Base-by-base conservation (phyloP, 768 basidiomycete genomes). In the Boletus reticuloceps region DNA sequence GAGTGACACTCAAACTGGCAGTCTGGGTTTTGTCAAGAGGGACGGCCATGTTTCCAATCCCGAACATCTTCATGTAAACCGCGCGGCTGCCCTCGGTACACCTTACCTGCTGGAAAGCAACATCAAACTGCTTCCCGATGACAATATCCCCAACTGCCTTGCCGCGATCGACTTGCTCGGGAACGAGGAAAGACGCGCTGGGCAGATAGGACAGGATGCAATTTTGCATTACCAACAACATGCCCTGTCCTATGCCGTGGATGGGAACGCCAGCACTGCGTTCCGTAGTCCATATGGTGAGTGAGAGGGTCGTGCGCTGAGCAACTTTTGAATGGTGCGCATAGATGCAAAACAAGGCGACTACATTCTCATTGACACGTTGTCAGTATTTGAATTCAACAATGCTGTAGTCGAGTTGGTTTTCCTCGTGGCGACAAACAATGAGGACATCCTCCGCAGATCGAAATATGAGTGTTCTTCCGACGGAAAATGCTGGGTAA, bases 211-310 rank as follows among this genome's bases (percentile, higher is more conserved):
- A 13, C 63, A 68, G 27, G 61, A 69, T 25, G 63, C 63, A 20
- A 69, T 64, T 45, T 42, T 58, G 16, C 65, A 76, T 59, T 84
- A 82, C 62, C 57, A 80, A 38, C 56, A 64, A 3, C 72, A 78
- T 65, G 69, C 84, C 27, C 74, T 77, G 25, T 83, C 81, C 13
- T 69, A 72, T 63, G 85, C 83, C 5, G 84, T 85, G 6, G 85
- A 88, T 69, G 77, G 79, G 8, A 62, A 73, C n/a, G 58, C 64
- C 5, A 66, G 68, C 10, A 84, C 83, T 32, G 74, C 68, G 1
- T 88, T 87, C 61, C 73, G 72, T 34, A 84, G 82, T 64, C 62
- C 71, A 31, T 58, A 68, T 54, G 62, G 85, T 84, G 60, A 51
- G 79, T 65, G 67, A 51, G 44, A 56, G 20, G 40, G 20, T 46